A percentile compares a stretch with the other conserved stretches of the same genome.
Evolutionary conservation across 1,284 basidiomycete species (phyloP).

Genomic region (Neolentinus lepideus): DNA sequence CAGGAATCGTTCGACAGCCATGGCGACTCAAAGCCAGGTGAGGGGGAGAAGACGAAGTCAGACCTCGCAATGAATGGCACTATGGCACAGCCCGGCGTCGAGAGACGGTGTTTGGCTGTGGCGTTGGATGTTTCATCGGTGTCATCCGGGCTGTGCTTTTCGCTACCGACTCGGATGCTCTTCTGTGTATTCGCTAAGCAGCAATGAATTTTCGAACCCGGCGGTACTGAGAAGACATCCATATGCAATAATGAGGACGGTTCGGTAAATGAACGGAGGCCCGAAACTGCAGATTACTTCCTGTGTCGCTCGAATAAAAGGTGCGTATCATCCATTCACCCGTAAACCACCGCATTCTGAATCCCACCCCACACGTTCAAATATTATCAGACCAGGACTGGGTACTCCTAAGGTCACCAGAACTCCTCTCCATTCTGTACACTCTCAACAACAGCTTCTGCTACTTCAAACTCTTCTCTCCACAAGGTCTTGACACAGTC

Average conservation of each 20-base stretch:
- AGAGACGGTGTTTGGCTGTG: background rate
- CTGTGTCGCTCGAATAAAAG: no score
- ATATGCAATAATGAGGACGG: no score
- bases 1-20: slow-evolving; percentile 19
- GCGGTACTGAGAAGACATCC: no score
- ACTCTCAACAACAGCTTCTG: slow-evolving; percentile 36
- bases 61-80: background rate
- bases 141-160: background rate
- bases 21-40: slow-evolving; percentile 1
- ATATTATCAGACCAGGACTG: no score
- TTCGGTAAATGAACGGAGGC: no score
- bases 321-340: no score
- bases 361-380: no score
- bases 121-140: background rate
- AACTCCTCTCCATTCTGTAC: slow-evolving; percentile 29
- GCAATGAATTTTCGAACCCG: no score
- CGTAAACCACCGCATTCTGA: no score
- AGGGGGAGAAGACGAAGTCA: background rate
- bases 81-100: background rate
- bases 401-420: no score
- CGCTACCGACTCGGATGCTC: background rate
- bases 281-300: no score
- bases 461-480: slow-evolving; percentile 47
- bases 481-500: slow-evolving; percentile 28
- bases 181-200: background rate